These are phyloP conservation scores for Penicillium sp. DNA, from an alignment of 2,329 filamentous ascomycete species.

Conservation along the genomic window DNA sequence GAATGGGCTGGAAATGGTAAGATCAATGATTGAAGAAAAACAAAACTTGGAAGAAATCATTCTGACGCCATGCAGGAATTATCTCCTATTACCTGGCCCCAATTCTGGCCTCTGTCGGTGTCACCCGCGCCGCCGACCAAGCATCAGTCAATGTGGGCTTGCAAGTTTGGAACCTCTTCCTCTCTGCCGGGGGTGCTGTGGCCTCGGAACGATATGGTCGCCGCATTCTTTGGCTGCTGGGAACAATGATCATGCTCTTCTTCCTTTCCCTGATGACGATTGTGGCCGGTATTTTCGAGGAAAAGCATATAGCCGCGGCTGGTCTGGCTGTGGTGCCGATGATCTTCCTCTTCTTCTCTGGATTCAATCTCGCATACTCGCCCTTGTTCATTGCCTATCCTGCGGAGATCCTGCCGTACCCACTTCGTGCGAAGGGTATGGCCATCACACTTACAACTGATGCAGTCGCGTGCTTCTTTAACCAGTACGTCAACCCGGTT, in stretches of 20 bases:
- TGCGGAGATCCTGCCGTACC: slow-evolving; percentile 41
- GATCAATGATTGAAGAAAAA: not conserved
- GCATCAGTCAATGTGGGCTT: slow-evolving; percentile 32
- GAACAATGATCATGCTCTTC: slow-evolving; percentile 27
- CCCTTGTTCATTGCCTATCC: slow-evolving; percentile 36
- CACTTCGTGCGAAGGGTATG: slow-evolving; percentile 42
- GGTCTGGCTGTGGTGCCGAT: slow-evolving; percentile 41
- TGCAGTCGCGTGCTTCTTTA: slow-evolving; percentile 41
- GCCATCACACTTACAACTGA: slow-evolving; percentile 34
- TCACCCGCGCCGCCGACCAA: slow-evolving; percentile 32
- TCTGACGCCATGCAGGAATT: slow-evolving; percentile 24
- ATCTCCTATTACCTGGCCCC: slow-evolving; percentile 43
- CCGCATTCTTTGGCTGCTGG: slow-evolving; percentile 27
- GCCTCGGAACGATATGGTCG: slow-evolving; percentile 31
- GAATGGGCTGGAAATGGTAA: slow-evolving; percentile 30
- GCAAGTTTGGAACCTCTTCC: slow-evolving; percentile 29
- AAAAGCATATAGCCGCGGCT: slow-evolving; percentile 27
- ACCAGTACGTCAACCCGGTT: slow-evolving; percentile 50
- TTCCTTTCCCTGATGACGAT: slow-evolving; percentile 30
- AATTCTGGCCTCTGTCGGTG: slow-evolving; percentile 41
- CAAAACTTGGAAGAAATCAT: too few relatives aligned
- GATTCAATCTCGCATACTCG: slow-evolving; percentile 38
- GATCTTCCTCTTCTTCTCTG: slow-evolving; percentile 39
- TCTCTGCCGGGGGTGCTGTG: slow-evolving; percentile 25
- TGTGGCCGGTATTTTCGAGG: slow-evolving; percentile 28